These are phyloP conservation scores for Colletotrichum liriopes DNA, from an alignment of 2,329 filamentous ascomycete genomes.

Conservation along the genomic window DNA sequence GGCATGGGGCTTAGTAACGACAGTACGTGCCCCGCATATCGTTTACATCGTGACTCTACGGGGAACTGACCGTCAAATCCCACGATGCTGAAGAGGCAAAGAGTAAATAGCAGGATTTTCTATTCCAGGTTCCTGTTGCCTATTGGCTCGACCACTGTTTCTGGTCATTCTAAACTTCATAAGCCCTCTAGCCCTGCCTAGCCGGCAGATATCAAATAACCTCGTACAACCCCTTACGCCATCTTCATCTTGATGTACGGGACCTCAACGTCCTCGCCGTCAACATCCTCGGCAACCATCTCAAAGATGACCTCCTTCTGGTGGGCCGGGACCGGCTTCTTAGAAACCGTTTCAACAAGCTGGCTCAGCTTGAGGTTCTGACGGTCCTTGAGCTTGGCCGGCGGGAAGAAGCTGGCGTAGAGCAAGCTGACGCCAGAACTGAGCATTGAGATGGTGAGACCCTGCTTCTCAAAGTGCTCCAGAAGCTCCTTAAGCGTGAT, in stretches of 20 bases:
- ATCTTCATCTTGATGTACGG: conserved; percentile 95
- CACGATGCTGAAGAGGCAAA: not conserved
- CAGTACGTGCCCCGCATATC: not conserved
- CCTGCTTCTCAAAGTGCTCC: conserved; percentile 84
- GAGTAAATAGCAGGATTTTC: not conserved
- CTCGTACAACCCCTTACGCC: conserved; percentile 48
- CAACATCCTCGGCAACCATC: conserved; percentile 90
- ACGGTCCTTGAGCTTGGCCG: conserved; percentile 84
- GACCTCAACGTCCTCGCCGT: conserved; percentile 95
- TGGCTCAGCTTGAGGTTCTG: conserved; percentile 88
- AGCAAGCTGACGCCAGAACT: conserved; percentile 97
- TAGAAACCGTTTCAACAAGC: conserved; percentile 89
- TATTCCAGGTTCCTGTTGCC: conserved; percentile 14
- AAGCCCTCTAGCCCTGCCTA: conserved; percentile 3
- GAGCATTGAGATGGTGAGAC: conserved; percentile 90
- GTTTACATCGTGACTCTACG: not conserved
- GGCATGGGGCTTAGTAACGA: conserved; percentile 21
- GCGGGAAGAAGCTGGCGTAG: conserved; percentile 93
- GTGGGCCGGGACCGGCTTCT: conserved; percentile 91
- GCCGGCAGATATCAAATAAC: not conserved
- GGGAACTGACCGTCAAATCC: not conserved
- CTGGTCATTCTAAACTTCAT: conserved; percentile 3
- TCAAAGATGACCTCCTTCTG: conserved; percentile 98
- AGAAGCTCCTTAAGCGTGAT: conserved; percentile 89
- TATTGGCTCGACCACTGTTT: not conserved